Evolutionary conservation across 495 filamentous ascomycete species (phyloP), one percentile per base, ranked within the genome.

Genomic region (Wilcoxina mikolae): DNA sequence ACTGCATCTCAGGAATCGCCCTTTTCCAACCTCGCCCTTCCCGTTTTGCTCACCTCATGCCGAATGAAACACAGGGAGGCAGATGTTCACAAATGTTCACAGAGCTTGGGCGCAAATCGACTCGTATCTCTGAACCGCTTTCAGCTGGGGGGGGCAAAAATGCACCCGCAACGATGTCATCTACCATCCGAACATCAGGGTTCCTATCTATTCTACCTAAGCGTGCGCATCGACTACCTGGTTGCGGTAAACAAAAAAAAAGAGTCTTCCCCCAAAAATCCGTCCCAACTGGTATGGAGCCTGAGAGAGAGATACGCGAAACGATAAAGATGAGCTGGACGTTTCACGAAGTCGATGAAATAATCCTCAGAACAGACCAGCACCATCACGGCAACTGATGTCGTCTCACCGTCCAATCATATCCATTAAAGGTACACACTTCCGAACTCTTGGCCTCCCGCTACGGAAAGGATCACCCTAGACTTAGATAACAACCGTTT

Each of bases 1-100:
- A 43, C 39, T 43, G 39, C 39, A 43, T 43, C 39, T 9, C 39
- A 43, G n/a, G n/a, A n/a, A n/a, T n/a, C n/a, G n/a, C n/a, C 39
- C 39, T 18, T 20, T 43, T 18, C 39, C 7, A 10, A 9, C 39
- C 17, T 10, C 39, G 10, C 10, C 5, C 31, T 15, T 35, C 31
- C 31, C 31, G 31, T 35, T 5, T 35, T 5, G 31, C 31, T 35
- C 31, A 35, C 15, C 15, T 35, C 31, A 5, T 35, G 31, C 15
- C 31, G 31, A 35, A 35, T 35, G 31, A 35, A 35, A 35, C 31
- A 35, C 31, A 5, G 31, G 15, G 31, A 35, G 15, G n/a, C n/a
- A n/a, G n/a, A n/a, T n/a, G n/a, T n/a, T n/a, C 31, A 5, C 31
- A 35, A 35, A 35, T 15, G 31, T 35, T n/a, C 31, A 7, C 31